Conservation (phyloP, 495 filamentous ascomycete genomes). For the Hapsidospora chrysogenum region DNA sequence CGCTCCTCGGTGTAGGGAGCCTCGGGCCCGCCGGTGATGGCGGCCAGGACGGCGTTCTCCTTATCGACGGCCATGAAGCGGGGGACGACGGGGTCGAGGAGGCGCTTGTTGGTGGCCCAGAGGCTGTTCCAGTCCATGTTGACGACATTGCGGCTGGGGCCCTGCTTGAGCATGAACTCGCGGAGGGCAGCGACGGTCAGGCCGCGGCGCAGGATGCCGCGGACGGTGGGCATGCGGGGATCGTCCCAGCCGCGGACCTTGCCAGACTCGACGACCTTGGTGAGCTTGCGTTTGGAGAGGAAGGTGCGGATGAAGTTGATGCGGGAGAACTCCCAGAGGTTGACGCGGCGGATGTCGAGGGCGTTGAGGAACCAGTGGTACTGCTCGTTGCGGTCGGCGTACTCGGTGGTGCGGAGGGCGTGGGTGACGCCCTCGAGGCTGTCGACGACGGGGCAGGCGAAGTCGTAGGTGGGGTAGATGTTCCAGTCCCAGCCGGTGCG, state of each 20-base stretch:
- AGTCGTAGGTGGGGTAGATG: constrained; percentile 93
- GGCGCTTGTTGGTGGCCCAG: constrained; percentile 93
- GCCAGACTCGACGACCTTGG: constrained; percentile 77
- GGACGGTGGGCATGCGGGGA: constrained; percentile 85
- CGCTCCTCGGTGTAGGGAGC: constrained; percentile 53
- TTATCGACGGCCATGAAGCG: constrained; percentile 68
- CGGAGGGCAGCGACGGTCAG: constrained; percentile 81
- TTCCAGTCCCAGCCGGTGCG: constrained; percentile 83
- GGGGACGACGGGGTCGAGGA: constrained; percentile 75
- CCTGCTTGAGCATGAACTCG: constrained; percentile 87
- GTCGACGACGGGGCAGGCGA: constrained; percentile 84
- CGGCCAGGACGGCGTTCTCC: constrained; percentile 49
- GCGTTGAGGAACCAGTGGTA: constrained; percentile 92
- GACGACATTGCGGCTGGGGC: constrained; percentile 73
- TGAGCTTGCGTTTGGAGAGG: constrained; percentile 87
- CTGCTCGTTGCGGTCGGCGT: constrained; percentile 91
- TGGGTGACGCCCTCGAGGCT: constrained; percentile 85
- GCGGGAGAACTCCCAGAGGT: constrained; percentile 95
- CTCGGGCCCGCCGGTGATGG: constrained; percentile 49
- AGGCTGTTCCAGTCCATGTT: constrained; percentile 83
- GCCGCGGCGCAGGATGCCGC: constrained; percentile 73
- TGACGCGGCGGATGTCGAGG: constrained; percentile 68
- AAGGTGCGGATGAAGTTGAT: constrained; percentile 91
- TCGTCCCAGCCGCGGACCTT: constrained; percentile 89
- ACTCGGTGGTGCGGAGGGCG: constrained; percentile 89